Percentiles rank a stretch among this genome's conserved stretches.
phyloP scores from a whole-genome alignment of 352 stramenopile genomes.

The Thalassiosira hispida region DNA sequence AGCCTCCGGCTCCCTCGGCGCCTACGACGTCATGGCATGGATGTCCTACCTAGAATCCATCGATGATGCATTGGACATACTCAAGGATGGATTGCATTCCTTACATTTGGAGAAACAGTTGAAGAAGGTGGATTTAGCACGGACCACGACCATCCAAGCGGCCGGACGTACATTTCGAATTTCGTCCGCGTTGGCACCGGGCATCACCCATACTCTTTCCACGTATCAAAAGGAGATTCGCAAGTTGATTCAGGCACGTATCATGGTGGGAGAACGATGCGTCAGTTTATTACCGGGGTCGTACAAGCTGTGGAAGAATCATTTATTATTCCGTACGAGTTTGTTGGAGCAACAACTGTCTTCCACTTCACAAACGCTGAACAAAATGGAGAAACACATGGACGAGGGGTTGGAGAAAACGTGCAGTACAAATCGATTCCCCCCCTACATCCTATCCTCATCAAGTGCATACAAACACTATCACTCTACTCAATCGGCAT shows the following conservation, averaged over 20 bases:
- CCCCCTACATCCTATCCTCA: background rate
- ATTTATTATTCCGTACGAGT: constrained; percentile 58
- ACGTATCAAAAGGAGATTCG: constrained; percentile 20
- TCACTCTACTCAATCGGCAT: constrained; percentile 54
- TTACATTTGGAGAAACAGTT: too few relatives aligned
- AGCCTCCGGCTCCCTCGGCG: background rate
- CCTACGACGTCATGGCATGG: constrained; percentile 74
- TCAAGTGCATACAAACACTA: constrained; percentile 12
- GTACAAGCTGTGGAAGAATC: constrained; percentile 85
- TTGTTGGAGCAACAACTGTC: constrained; percentile 8
- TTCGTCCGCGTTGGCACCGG: constrained; percentile 14
- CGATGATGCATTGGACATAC: constrained; percentile 57
- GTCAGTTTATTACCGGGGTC: constrained; percentile 70
- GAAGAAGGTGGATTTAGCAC: too few relatives aligned
- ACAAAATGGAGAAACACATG: too few relatives aligned
- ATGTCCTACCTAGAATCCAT: constrained; percentile 72
- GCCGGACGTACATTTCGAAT: constrained; percentile 36
- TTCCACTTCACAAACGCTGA: constrained; percentile 4
- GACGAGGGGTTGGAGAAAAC: background rate
- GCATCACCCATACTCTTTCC: constrained; percentile 31
- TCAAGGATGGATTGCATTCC: constrained; percentile 18
- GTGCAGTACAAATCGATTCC: background rate
- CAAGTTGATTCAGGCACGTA: constrained; percentile 43
- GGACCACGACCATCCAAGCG: constrained; percentile 26
- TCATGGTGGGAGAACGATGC: constrained; percentile 59